Evolutionary conservation across 768 basidiomycete genomes (phyloP).

Genomic region (Tremella yokohamensis): DNA sequence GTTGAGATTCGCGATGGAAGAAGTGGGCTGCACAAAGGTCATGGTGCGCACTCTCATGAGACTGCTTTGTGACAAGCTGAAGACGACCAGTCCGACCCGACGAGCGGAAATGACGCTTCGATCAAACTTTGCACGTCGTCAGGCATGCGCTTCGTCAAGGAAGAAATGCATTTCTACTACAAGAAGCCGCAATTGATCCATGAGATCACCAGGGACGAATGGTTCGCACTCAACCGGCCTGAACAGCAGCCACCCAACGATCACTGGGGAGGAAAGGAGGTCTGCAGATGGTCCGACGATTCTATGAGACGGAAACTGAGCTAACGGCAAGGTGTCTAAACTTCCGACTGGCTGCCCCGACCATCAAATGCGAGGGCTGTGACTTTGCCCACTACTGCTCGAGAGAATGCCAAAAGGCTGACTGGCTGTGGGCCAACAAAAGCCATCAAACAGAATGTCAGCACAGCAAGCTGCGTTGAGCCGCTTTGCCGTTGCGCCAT

Average conservation of each 20-base stretch:
- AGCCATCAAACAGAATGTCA: conserved; percentile 42
- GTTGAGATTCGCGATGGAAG: conserved; percentile 43
- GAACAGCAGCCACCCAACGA: conserved; percentile 9
- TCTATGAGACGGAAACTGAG: neutral
- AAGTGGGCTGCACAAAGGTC: conserved; percentile 33
- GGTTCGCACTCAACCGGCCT: conserved; percentile 28
- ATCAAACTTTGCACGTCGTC: conserved; percentile 31
- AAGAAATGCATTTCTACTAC: conserved; percentile 15
- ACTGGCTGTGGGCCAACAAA: conserved; percentile 30
- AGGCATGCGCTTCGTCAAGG: conserved; percentile 30
- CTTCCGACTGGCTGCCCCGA: conserved; percentile 14
- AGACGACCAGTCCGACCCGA: conserved; percentile 33
- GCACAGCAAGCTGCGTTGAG: neutral
- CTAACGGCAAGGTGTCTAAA: conserved; percentile 40
- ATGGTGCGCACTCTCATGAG: conserved; percentile 18
- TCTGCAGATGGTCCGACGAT: conserved; percentile 41
- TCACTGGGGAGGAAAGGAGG: conserved; percentile 33
- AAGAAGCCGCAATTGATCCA: conserved; percentile 40
- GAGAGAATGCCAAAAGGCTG: conserved; percentile 43
- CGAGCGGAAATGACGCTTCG: conserved; percentile 33
- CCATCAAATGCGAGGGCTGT: conserved; percentile 25
- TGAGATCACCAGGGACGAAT: conserved; percentile 34
- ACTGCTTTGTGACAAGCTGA: neutral
- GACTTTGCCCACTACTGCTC: conserved; percentile 46
- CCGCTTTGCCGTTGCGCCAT: neutral